A percentile compares a stretch with the other conserved stretches of the same genome.
phyloP scores from a whole-genome alignment of 148 eudicot species.

The Rhododendron williamsianum region DNA sequence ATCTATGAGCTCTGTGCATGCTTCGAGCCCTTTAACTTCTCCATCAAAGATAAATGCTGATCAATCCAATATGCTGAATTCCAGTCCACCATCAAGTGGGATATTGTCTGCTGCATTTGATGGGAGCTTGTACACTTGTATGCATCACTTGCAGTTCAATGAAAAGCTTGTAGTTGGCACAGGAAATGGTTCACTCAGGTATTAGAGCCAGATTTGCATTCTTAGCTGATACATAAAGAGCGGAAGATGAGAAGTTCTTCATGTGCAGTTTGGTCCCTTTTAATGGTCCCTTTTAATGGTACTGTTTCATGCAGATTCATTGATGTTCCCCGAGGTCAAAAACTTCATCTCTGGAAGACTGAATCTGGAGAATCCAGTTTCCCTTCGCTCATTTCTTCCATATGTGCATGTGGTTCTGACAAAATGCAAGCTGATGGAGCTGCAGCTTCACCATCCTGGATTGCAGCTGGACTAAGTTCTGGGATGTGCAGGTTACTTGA shows the following conservation, averaged over 20 bases:
- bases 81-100: slow-evolving; percentile 64
- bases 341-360: slow-evolving; percentile 89
- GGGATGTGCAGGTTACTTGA: slow-evolving; percentile 84
- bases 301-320: slow-evolving; percentile 52
- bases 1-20: slow-evolving; percentile 35
- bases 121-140: slow-evolving; percentile 81
- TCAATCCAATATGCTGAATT: slow-evolving; percentile 64
- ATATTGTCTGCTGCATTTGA: slow-evolving; percentile 66
- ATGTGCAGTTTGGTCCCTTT: neutral
- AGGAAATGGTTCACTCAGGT: slow-evolving; percentile 95
- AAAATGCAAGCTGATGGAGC: slow-evolving; percentile 35
- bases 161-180: slow-evolving; percentile 80
- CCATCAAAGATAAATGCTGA: slow-evolving; percentile 52
- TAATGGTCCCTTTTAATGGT: slow-evolving; percentile 1
- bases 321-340: slow-evolving; percentile 68
- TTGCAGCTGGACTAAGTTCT: slow-evolving; percentile 87
- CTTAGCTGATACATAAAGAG: neutral
- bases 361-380: slow-evolving; percentile 57
- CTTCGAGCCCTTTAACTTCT: slow-evolving; percentile 34
- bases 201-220: slow-evolving; percentile 10
- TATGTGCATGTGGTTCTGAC: slow-evolving; percentile 77
- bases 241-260: neutral
- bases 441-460: slow-evolving; percentile 61
- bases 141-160: slow-evolving; percentile 68
- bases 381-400: slow-evolving; percentile 75